Conservation (phyloP, 2,329 filamentous ascomycete genomes). For the Trichoderma sp. region DNA sequence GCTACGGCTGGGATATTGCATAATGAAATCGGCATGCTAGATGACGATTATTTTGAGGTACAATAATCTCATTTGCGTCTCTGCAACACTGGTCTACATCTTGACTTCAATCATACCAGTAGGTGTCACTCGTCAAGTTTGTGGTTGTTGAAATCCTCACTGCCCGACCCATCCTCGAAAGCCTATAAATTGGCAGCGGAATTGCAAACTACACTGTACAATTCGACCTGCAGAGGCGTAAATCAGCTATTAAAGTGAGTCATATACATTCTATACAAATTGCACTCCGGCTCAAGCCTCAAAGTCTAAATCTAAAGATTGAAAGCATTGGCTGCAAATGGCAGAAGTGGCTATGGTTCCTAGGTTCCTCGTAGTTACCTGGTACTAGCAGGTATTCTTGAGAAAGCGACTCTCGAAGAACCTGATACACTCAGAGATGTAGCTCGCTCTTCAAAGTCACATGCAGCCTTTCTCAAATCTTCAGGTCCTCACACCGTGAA, state of each 20-base stretch:
- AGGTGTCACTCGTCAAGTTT: too few relatives aligned
- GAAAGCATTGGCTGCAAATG: neutral
- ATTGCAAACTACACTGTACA: neutral
- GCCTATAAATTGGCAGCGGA: neutral
- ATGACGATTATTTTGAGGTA: neutral
- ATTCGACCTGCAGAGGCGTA: too few relatives aligned
- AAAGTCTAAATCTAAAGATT: neutral
- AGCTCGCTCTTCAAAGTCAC: neutral
- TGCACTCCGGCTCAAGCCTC: too few relatives aligned
- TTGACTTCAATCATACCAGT: neutral
- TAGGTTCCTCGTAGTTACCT: neutral
- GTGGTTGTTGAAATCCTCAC: neutral
- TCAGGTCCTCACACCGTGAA: neutral
- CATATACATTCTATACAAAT: neutral
- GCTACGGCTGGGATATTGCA: too few relatives aligned
- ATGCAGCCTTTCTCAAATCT: too few relatives aligned
- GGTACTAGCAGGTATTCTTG: too few relatives aligned
- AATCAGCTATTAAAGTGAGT: neutral
- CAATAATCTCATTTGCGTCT: neutral
- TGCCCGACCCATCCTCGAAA: neutral
- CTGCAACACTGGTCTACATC: neutral
- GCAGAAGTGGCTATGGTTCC: neutral
- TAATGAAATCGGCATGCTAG: neutral
- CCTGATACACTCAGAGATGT: neutral
- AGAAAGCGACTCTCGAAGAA: neutral